A percentile compares a stretch with the other conserved stretches of the same genome.
Evolutionary conservation across 2,329 filamentous ascomycete species (phyloP).

Genomic region (Penicillium sp.): DNA sequence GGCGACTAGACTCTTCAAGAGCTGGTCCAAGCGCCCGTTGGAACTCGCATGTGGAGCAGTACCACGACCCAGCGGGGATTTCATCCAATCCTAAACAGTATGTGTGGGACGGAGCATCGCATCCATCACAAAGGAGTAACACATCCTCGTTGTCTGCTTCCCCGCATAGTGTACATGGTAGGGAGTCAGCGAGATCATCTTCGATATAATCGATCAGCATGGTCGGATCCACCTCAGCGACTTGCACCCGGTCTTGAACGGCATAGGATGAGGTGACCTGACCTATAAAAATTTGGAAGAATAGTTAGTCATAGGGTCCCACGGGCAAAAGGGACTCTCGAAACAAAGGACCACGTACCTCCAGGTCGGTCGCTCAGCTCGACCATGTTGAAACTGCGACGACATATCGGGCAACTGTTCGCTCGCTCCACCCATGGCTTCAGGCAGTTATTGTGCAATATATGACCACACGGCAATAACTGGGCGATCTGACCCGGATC

Average conservation of each 20-base stretch:
- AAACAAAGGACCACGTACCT: constrained; percentile 57
- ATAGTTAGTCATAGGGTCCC: constrained; percentile 2
- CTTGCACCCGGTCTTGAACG: constrained; percentile 62
- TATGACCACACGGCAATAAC: constrained; percentile 78
- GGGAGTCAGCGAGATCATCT: constrained; percentile 62
- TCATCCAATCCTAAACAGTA: constrained; percentile 82
- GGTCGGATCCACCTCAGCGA: constrained; percentile 77
- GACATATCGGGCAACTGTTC: constrained; percentile 97
- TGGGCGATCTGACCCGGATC: constrained; percentile 59
- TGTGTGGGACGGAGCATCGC: constrained; percentile 86
- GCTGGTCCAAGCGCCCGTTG: constrained; percentile 44
- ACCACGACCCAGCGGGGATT: constrained; percentile 80
- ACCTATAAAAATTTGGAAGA: constrained; percentile 41
- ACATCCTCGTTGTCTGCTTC: constrained; percentile 78
- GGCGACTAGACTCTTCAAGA: constrained; percentile 35
- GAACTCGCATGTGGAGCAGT: constrained; percentile 77
- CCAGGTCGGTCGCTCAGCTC: constrained; percentile 77
- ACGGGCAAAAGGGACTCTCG: constrained; percentile 6
- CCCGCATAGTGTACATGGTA: constrained; percentile 83
- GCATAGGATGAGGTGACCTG: constrained; percentile 59
- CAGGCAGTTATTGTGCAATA: constrained; percentile 89
- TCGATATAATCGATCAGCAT: constrained; percentile 68
- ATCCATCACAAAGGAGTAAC: constrained; percentile 86
- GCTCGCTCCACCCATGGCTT: constrained; percentile 94
- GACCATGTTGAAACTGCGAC: constrained; percentile 86